Percentiles rank a stretch among this genome's conserved stretches.
phyloP scores from a whole-genome alignment of 2,329 filamentous ascomycete species.

The Colletotrichum plurivorum region DNA sequence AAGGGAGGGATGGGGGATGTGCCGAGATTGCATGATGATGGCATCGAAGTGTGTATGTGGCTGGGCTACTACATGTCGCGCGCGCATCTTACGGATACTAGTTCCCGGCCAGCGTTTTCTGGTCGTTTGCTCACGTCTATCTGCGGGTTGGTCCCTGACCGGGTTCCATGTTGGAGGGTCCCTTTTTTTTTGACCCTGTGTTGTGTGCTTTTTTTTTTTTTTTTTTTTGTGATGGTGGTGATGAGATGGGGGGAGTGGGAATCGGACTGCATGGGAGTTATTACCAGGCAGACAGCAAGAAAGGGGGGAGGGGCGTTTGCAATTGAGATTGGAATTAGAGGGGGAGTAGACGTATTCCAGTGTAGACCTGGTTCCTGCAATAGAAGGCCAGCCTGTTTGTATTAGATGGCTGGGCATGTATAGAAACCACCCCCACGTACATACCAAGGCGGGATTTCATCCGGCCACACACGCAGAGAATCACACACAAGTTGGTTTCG shows the following conservation, averaged over 20 bases:
- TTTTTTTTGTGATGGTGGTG: background rate
- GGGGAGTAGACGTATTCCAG: background rate
- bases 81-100: too few species aligned
- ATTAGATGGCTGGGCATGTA: background rate
- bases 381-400: slow-evolving; percentile 26
- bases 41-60: slow-evolving; percentile 7
- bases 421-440: background rate
- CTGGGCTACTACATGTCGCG: slow-evolving; percentile 7
- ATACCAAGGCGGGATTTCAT: background rate
- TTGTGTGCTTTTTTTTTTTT: too few species aligned
- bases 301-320: too few species aligned
- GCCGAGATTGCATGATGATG: slow-evolving; percentile 20
- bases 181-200: background rate
- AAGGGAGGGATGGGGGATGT: background rate
- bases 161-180: background rate
- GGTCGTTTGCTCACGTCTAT: background rate
- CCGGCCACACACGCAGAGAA: too few species aligned
- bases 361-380: slow-evolving; percentile 1
- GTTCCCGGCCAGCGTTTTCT: too few species aligned
- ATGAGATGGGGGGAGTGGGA: slow-evolving; percentile 1
- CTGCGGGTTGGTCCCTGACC: slow-evolving; percentile 13
- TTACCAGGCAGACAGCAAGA: background rate
- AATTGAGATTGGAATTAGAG: background rate
- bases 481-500: too few species aligned
- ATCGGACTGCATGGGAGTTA: background rate